Conservation (phyloP, 768 basidiomycete genomes). For the Filobasidium wieringae region DNA sequence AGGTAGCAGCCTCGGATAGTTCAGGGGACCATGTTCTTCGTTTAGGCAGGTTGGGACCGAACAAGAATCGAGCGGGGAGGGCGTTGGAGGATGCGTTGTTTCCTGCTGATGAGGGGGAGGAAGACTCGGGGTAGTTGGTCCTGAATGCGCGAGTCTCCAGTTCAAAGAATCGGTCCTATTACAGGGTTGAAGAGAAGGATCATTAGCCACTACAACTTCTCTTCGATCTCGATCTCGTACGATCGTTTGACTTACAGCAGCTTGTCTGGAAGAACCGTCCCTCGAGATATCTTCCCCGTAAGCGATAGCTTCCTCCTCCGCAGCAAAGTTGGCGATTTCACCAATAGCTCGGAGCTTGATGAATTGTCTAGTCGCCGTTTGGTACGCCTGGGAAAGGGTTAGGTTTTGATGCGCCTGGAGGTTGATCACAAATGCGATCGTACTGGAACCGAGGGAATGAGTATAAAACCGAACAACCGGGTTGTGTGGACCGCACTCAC, state of each 20-base stretch:
- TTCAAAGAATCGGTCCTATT: slow-evolving; percentile 26
- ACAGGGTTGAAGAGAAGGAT: background rate
- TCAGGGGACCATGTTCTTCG: slow-evolving; percentile 2
- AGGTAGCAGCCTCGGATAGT: background rate
- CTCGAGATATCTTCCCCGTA: slow-evolving; percentile 54
- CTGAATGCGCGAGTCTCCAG: slow-evolving; percentile 21
- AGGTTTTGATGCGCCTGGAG: slow-evolving; percentile 55
- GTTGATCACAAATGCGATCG: slow-evolving; percentile 65
- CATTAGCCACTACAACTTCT: background rate
- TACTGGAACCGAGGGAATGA: slow-evolving; percentile 43
- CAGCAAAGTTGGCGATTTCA: slow-evolving; percentile 61
- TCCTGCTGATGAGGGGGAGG: background rate
- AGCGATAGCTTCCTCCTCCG: slow-evolving; percentile 64
- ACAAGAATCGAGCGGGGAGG: background rate
- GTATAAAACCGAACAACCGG: slow-evolving; percentile 2
- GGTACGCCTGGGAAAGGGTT: slow-evolving; percentile 69
- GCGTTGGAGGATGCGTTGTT: background rate
- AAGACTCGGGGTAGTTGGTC: slow-evolving; percentile 11
- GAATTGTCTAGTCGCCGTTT: slow-evolving; percentile 67
- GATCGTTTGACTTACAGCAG: slow-evolving; percentile 14
- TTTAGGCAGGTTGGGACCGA: slow-evolving; percentile 8
- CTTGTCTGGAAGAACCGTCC: slow-evolving; percentile 20
- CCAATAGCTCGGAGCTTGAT: slow-evolving; percentile 75
- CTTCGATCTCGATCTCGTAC: slow-evolving; percentile 19
- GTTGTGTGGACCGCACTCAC: slow-evolving; percentile 45